Percentiles rank a stretch among this genome's conserved stretches.
These are phyloP conservation scores for Penicillium verhagenii DNA, from an alignment of 495 filamentous ascomycete species.

Conservation along the genomic window DNA sequence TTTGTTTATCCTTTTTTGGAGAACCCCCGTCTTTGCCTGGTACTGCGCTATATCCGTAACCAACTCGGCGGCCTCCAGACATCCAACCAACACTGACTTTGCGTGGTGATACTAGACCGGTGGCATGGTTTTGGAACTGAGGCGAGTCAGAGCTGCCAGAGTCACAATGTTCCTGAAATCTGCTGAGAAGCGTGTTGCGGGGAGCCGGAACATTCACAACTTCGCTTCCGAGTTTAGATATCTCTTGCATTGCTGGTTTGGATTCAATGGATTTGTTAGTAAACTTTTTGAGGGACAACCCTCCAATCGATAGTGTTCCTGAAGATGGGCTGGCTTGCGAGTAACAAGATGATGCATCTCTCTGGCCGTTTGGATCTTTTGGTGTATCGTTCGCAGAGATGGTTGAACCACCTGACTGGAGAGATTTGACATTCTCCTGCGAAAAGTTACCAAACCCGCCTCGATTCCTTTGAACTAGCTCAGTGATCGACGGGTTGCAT, in stretches of 20 bases:
- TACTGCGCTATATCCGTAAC: slow-evolving; percentile 44
- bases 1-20: background rate
- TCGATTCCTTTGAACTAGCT: slow-evolving; percentile 16
- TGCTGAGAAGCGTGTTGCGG: slow-evolving; percentile 13
- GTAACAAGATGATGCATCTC: slow-evolving; percentile 30
- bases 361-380: slow-evolving; percentile 7
- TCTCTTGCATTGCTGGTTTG: background rate
- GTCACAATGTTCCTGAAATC: slow-evolving; percentile 34
- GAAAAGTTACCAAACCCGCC: slow-evolving; percentile 17
- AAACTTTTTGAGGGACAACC: background rate
- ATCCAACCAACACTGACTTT: slow-evolving; percentile 48
- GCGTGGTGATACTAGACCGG: slow-evolving; percentile 18
- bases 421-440: slow-evolving; percentile 11
- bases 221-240: background rate
- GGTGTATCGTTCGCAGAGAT: slow-evolving; percentile 7
- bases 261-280: background rate
- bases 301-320: background rate
- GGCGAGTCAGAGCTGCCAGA: slow-evolving; percentile 5
- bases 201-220: background rate
- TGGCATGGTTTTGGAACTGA: slow-evolving; percentile 1
- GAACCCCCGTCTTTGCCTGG: slow-evolving; percentile 18
- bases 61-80: slow-evolving; percentile 42
- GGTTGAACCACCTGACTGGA: slow-evolving; percentile 4
- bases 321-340: slow-evolving; percentile 19
- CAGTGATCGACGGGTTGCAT: slow-evolving; percentile 22